These are phyloP conservation scores for Starmerella powellii DNA, from an alignment of 805 yeast genomes.

Conservation along the genomic window DNA sequence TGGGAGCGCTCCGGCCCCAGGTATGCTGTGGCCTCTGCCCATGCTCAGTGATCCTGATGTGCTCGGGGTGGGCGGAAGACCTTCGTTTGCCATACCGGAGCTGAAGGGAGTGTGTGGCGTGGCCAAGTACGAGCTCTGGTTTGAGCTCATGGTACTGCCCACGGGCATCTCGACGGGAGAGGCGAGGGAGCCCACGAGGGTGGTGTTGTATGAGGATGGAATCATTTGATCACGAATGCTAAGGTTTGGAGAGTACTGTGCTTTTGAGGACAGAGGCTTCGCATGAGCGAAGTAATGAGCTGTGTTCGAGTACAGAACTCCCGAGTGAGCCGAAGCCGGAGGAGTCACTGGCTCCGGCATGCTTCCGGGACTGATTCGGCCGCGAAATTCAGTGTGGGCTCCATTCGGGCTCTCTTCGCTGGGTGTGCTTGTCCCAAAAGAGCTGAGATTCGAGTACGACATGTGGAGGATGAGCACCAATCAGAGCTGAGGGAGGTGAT, in stretches of 20 bases:
- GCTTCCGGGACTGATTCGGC: neutral
- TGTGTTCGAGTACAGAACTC: constrained; percentile 4
- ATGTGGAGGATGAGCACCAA: no score
- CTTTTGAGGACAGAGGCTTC: neutral
- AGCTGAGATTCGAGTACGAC: no score
- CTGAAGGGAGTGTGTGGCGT: constrained; percentile 5
- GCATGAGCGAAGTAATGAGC: neutral
- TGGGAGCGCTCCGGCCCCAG: neutral
- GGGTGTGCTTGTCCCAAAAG: no score
- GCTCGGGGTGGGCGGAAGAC: constrained; percentile 2
- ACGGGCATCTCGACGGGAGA: constrained; percentile 7
- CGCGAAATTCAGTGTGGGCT: neutral
- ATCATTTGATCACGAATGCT: neutral
- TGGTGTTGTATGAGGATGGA: neutral
- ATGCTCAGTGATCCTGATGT: neutral
- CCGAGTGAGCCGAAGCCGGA: constrained; percentile 8
- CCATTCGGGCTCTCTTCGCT: neutral
- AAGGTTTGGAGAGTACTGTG: constrained; percentile 7
- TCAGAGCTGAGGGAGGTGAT: no score
- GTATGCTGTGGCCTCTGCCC: neutral
- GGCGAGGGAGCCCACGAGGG: neutral
- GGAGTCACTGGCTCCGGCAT: constrained; percentile 17
- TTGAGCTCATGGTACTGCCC: neutral
- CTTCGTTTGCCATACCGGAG: neutral
- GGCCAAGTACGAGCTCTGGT: neutral